Conservation (phyloP, 495 filamentous ascomycete species). For the Cryomyces antarcticus region DNA sequence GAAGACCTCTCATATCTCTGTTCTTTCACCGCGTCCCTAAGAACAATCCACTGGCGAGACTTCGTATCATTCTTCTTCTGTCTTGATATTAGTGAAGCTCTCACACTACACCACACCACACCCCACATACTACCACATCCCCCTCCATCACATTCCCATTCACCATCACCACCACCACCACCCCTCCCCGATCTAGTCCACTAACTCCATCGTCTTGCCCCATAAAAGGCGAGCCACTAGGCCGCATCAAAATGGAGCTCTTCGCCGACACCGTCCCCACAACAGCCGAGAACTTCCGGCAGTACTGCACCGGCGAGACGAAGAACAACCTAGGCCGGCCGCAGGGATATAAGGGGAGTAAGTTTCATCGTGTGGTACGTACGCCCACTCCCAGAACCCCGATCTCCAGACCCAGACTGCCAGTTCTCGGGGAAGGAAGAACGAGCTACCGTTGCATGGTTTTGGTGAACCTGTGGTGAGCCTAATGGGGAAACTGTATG, state of each 20-base stretch:
- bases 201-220: background rate
- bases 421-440: no score
- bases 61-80: background rate
- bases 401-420: background rate
- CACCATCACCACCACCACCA: no score
- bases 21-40: no score
- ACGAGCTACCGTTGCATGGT: no score
- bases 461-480: no score
- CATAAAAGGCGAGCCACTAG: constrained; percentile 59
- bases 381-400: background rate
- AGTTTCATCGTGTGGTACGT: constrained; percentile 85
- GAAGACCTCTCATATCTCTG: no score
- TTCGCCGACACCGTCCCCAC: constrained; percentile 66
- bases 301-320: constrained; percentile 88
- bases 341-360: constrained; percentile 82
- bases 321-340: constrained; percentile 64
- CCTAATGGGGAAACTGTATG: no score
- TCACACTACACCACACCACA: no score
- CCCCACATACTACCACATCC: no score
- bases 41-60: background rate
- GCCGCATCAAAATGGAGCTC: constrained; percentile 84
- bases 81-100: background rate
- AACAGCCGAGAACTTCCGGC: constrained; percentile 92
- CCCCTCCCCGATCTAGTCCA: background rate
- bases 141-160: no score